phyloP scores from a whole-genome alignment of 805 yeast genomes.

The Sungouiella blattae region DNA sequence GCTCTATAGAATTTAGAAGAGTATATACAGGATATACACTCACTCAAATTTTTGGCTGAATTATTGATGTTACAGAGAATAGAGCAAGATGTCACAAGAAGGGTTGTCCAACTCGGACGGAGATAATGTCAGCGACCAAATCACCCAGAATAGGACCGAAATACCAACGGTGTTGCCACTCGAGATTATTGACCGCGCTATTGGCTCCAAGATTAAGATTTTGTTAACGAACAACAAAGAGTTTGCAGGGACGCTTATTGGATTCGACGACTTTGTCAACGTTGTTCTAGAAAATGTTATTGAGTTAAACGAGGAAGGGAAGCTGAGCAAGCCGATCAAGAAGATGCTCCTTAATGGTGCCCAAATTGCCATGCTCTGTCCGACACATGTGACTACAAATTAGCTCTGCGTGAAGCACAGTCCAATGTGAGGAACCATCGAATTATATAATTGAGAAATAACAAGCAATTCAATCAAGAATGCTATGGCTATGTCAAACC shows the following conservation, averaged over 20 bases:
- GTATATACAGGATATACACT: not conserved
- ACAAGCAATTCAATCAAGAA: too few species aligned
- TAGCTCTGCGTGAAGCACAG: too few species aligned
- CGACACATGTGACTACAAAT: too few species aligned
- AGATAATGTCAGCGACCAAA: not conserved
- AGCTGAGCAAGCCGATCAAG: slow-evolving; percentile 43
- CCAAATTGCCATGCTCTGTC: slow-evolving; percentile 60
- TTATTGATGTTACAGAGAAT: not conserved
- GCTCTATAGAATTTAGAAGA: too few species aligned
- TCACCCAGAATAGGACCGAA: not conserved
- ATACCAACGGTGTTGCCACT: slow-evolving; percentile 51
- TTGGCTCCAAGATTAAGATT: slow-evolving; percentile 77
- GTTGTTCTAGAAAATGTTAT: slow-evolving; percentile 81
- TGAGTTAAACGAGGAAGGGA: slow-evolving; percentile 49
- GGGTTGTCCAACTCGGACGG: not conserved
- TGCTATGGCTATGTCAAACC: too few species aligned
- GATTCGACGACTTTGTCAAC: slow-evolving; percentile 94
- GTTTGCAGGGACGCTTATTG: slow-evolving; percentile 83
- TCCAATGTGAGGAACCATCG: too few species aligned
- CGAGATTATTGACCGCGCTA: slow-evolving; percentile 83
- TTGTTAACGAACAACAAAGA: slow-evolving; percentile 63
- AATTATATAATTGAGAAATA: too few species aligned
- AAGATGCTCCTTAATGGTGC: slow-evolving; percentile 70
- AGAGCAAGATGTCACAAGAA: not conserved
- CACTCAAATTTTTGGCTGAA: not conserved